Percentiles rank a stretch among this genome's conserved stretches.
phyloP scores from a whole-genome alignment of 164 flowering plant species.

The Litsea cubeba region DNA sequence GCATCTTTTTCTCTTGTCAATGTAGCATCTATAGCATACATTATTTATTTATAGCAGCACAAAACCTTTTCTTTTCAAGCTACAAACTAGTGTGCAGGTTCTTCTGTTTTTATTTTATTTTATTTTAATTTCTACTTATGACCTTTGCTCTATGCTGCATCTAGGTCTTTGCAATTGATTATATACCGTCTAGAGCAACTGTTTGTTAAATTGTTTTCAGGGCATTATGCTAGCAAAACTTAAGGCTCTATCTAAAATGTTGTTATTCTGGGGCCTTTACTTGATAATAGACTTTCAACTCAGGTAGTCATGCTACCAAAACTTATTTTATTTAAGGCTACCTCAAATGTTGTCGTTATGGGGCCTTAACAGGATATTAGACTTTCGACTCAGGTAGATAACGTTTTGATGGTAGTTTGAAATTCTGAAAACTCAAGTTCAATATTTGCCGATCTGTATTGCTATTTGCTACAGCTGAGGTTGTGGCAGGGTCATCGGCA shows the following conservation, averaged over 20 bases:
- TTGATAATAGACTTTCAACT: background rate
- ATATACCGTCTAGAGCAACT: no score
- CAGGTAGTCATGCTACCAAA: background rate
- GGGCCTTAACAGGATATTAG: background rate
- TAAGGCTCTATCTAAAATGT: background rate
- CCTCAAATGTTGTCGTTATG: background rate
- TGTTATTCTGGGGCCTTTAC: background rate
- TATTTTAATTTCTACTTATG: no score
- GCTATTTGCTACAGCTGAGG: slow-evolving; percentile 89
- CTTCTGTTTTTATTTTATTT: no score
- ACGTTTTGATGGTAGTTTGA: background rate
- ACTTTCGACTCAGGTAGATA: background rate
- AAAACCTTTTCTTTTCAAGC: no score
- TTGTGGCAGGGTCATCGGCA: slow-evolving; percentile 96
- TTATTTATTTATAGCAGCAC: no score
- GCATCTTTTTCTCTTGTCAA: no score
- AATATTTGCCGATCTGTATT: slow-evolving; percentile 20
- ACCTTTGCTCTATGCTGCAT: no score
- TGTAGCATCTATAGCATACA: no score
- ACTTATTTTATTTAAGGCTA: background rate
- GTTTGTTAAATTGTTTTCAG: background rate
- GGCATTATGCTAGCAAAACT: background rate
- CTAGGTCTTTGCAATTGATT: no score
- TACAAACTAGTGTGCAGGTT: no score
- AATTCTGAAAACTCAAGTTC: slow-evolving; percentile 9